Percentiles rank a stretch among this genome's conserved stretches.
Evolutionary conservation across 139 green algal species (phyloP).

Genomic region (Picochlorum sp.): DNA sequence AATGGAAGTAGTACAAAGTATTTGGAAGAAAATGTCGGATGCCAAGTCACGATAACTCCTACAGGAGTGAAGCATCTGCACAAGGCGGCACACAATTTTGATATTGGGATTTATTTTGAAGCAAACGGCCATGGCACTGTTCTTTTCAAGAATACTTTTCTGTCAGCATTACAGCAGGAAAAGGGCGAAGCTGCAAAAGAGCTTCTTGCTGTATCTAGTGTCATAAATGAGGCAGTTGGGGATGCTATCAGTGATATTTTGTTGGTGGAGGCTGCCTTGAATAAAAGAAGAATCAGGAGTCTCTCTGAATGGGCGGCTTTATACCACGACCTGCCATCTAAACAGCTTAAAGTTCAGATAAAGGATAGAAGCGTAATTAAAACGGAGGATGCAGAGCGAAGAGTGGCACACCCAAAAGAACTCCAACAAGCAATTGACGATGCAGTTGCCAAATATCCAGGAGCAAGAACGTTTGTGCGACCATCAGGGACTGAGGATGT

Average conservation of each 20-base stretch:
- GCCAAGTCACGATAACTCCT: slow-evolving; percentile 33
- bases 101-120: slow-evolving; percentile 98
- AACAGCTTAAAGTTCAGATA: slow-evolving; percentile 75
- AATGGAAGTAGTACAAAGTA: slow-evolving; percentile 84
- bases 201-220: slow-evolving; percentile 50
- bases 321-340: slow-evolving; percentile 82
- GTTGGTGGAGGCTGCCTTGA: slow-evolving; percentile 76
- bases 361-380: slow-evolving; percentile 56
- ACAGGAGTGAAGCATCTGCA: slow-evolving; percentile 95
- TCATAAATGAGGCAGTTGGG: slow-evolving; percentile 89
- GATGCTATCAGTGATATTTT: slow-evolving; percentile 85
- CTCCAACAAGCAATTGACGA: slow-evolving; percentile 69
- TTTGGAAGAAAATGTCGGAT: slow-evolving; percentile 35
- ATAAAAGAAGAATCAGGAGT: slow-evolving; percentile 39
- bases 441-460: slow-evolving; percentile 29
- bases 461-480: slow-evolving; percentile 74
- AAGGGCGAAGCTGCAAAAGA: slow-evolving; percentile 20
- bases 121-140: slow-evolving; percentile 96
- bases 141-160: slow-evolving; percentile 61
- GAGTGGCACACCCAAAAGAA: slow-evolving; percentile 43
- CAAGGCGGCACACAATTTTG: slow-evolving; percentile 62
- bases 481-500: slow-evolving; percentile 94
- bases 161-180: slow-evolving; percentile 1
- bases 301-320: slow-evolving; percentile 69
- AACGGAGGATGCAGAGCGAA: slow-evolving; percentile 67